Evolutionary conservation across 371 early-diverging fungal species (phyloP).

Genomic region (Mucor ambiguus): DNA sequence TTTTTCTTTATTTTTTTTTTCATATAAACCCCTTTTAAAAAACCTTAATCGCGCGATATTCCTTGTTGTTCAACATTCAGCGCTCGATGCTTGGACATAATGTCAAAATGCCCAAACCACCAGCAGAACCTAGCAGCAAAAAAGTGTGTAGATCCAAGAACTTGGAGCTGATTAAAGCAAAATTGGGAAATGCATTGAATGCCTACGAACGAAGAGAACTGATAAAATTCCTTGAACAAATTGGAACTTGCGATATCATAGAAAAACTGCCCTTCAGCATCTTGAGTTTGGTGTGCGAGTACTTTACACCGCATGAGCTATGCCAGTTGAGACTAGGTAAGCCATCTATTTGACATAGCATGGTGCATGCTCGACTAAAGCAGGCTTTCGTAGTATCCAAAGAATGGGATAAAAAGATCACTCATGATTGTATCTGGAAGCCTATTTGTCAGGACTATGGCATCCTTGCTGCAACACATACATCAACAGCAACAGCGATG

Average conservation of each 20-base stretch:
- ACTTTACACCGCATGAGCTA: conserved; percentile 22
- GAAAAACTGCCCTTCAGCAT: conserved; percentile 4
- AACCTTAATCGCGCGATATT: not conserved
- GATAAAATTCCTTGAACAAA: conserved; percentile 6
- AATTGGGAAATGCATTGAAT: not conserved
- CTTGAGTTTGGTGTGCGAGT: not conserved
- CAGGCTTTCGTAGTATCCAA: not conserved
- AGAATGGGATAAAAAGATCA: conserved; percentile 18
- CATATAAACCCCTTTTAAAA: not conserved
- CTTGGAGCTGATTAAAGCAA: conserved; percentile 6
- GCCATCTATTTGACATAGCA: not conserved
- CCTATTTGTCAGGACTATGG: conserved; percentile 17
- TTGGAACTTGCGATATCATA: conserved; percentile 15
- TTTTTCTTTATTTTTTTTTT: no score
- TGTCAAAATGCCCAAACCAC: not conserved
- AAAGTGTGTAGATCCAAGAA: conserved; percentile 2
- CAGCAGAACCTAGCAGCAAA: not conserved
- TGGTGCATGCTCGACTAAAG: conserved; percentile 1
- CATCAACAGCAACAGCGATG: not conserved
- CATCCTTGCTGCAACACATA: conserved; percentile 8
- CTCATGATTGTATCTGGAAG: conserved; percentile 20
- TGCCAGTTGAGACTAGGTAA: conserved; percentile 18
- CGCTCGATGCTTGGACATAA: not conserved
- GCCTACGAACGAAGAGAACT: conserved; percentile 13
- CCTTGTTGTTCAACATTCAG: not conserved